A percentile compares a stretch with the other conserved stretches of the same genome.
phyloP scores from a whole-genome alignment of 192 early-diverging fungal species.

The Linnemannia exigua region DNA sequence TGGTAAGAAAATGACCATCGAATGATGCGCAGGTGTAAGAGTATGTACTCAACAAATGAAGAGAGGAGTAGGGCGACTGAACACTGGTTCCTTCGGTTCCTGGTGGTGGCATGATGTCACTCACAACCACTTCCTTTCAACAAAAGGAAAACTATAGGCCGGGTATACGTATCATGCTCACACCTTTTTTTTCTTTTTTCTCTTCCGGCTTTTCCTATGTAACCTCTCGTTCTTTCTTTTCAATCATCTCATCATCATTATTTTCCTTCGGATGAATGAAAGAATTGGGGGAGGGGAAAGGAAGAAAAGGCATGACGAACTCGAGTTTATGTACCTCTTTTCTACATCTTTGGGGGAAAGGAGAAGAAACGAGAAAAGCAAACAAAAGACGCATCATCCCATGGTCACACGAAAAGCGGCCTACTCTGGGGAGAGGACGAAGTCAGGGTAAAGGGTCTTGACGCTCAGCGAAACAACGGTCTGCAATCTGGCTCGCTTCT shows the following conservation, averaged over 20 bases:
- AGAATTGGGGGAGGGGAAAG: no score
- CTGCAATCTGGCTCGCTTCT: neutral
- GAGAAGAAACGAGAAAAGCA: neutral
- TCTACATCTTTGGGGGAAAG: neutral
- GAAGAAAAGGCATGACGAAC: no score
- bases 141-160: neutral
- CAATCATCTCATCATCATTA: neutral
- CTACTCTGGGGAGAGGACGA: neutral
- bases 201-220: neutral
- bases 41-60: neutral
- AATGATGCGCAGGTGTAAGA: neutral
- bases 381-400: neutral
- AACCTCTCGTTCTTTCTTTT: neutral
- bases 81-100: neutral
- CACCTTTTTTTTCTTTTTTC: neutral
- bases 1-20: neutral
- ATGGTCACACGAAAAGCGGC: conserved; percentile 1
- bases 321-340: no score
- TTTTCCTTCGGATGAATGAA: neutral
- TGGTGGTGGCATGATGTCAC: conserved; percentile 2
- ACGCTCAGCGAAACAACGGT: neutral
- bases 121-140: neutral
- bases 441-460: neutral
- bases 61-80: neutral
- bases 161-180: neutral